A percentile compares a stretch with the other conserved stretches of the same genome.
phyloP scores from a whole-genome alignment of 1,284 basidiomycete genomes.

The Ceratobasidium sp. region DNA sequence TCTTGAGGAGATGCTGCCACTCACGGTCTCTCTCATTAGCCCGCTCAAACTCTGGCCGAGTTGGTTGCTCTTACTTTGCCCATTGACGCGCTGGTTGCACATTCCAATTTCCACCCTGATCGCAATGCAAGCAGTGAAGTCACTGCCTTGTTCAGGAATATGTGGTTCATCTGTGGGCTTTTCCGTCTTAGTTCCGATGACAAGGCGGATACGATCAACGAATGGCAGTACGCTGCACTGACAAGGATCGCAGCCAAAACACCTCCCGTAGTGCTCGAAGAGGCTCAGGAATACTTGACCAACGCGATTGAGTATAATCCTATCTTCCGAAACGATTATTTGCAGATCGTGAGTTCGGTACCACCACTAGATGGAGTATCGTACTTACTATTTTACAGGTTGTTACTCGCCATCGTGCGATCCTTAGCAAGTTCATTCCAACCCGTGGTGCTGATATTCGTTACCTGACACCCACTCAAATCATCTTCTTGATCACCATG shows the following conservation, averaged over 20 bases:
- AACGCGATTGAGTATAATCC: conserved; percentile 94
- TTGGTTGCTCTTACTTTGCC: conserved; percentile 85
- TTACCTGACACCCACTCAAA: conserved; percentile 78
- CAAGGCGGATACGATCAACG: conserved; percentile 60
- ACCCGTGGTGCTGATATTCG: conserved; percentile 75
- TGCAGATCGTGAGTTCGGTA: conserved; percentile 64
- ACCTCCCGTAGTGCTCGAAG: conserved; percentile 82
- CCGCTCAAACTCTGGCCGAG: conserved; percentile 75
- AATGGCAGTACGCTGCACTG: conserved; percentile 77
- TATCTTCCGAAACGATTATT: conserved; percentile 87
- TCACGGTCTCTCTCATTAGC: conserved; percentile 39
- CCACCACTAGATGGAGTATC: not conserved
- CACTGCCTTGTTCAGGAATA: conserved; percentile 85
- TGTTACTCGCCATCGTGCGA: conserved; percentile 67
- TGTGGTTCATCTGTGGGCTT: conserved; percentile 92
- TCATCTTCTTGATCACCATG: conserved; percentile 86
- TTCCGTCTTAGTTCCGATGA: conserved; percentile 67
- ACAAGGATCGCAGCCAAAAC: conserved; percentile 85
- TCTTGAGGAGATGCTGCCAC: conserved; percentile 38
- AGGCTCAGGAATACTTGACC: conserved; percentile 80
- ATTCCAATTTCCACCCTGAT: conserved; percentile 73
- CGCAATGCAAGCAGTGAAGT: conserved; percentile 64
- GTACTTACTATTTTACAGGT: conserved; percentile 55
- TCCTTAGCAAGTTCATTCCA: conserved; percentile 71
- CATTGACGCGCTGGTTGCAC: conserved; percentile 85